Conservation (phyloP, 148 eudicot genomes). For the Limonium bicolor region DNA sequence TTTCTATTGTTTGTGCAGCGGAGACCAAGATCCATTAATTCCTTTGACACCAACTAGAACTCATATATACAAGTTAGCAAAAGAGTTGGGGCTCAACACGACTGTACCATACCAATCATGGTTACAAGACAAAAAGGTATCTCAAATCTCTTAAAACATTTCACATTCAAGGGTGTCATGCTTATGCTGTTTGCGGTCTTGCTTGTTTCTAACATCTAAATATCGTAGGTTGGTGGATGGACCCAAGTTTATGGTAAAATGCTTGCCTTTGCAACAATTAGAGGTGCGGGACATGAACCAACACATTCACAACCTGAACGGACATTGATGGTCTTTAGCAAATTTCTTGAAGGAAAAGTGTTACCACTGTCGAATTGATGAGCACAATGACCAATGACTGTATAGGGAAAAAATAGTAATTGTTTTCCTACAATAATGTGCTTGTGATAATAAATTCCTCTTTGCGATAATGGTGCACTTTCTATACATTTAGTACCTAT, state of each 20-base stretch:
- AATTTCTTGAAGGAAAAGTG: conserved; percentile 45
- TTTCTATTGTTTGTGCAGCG: conserved; percentile 10
- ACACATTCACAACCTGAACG: conserved; percentile 79
- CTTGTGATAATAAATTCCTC: too few species aligned
- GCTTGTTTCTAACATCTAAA: too few species aligned
- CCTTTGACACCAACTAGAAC: conserved; percentile 41
- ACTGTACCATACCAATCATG: conserved; percentile 46
- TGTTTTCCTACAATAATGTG: too few species aligned
- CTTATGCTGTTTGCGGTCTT: too few species aligned
- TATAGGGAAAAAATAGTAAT: too few species aligned
- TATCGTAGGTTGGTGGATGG: conserved; percentile 92
- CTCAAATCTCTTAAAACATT: neutral
- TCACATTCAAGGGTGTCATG: too few species aligned
- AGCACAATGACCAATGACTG: too few species aligned
- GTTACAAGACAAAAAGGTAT: conserved; percentile 52
- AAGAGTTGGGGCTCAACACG: conserved; percentile 29
- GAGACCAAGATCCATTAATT: conserved; percentile 56
- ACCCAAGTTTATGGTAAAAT: conserved; percentile 60
- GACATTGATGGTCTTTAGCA: conserved; percentile 60
- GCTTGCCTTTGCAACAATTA: conserved; percentile 63
- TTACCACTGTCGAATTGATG: too few species aligned
- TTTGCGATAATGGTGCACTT: too few species aligned
- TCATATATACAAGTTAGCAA: conserved; percentile 33
- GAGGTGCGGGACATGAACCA: conserved; percentile 91
- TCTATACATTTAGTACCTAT: too few species aligned